Evolutionary conservation across 768 basidiomycete species (phyloP), one percentile per base, ranked within the genome.

Genomic region (Kwoniella sp.): DNA sequence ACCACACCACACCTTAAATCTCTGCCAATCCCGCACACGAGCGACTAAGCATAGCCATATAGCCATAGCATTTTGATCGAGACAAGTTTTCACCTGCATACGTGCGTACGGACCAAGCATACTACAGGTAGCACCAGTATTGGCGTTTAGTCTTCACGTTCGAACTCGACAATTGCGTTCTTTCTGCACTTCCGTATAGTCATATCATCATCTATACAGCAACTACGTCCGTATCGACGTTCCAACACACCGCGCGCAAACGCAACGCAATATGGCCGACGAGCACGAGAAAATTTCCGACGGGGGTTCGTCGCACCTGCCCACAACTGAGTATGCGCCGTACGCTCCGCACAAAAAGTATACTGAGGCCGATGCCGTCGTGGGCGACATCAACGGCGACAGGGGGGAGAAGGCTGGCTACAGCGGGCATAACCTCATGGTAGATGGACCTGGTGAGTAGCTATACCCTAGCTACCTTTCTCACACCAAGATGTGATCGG

Each of bases 361-460:
- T 11, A 26, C 15, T 4, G 50, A 51, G 50, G 50, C 55, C 37
- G 48, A 63, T 23, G 61, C 61, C 17, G 41, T 61, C 41, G 57
- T 55, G 26, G 52, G 50, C 7, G 55, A 68, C 25, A 31, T 47
- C 38, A 45, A 52, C 25, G 62, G 56, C 9, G 55, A 51, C 22
- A 38, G 61, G 20, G 52, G 51, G 20, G 67, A 68, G 47, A 68
- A 68, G 52, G 67, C 54, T 34, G 57, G 66, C 20, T 68, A 60
- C 47, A 63, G 29, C 47, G 57, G 67, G 12, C 37, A 64, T 45
- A 53, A 59, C 26, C 56, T 67, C 13, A 59, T 67, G 20, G 61
- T 70, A 23, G 69, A 70, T 57, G 69, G 69, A 20, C 61, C 65
- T 20, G 66, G 69, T 70, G 58, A 57, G 66, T 62, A 30, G 8